Conservation (phyloP, 768 basidiomycete species). For the Kwoniella shandongensis region DNA sequence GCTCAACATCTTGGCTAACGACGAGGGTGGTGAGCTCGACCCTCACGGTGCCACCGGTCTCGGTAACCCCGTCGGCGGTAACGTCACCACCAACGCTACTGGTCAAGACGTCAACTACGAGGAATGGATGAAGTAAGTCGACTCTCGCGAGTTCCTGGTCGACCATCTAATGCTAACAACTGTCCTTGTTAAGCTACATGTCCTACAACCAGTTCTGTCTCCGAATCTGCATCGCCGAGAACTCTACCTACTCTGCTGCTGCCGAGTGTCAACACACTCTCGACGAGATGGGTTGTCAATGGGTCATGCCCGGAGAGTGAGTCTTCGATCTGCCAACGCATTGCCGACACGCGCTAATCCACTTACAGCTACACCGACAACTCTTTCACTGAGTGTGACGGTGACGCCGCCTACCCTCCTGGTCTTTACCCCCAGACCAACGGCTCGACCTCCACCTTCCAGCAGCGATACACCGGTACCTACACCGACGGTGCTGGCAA, state of each 20-base stretch:
- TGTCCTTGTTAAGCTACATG: slow-evolving; percentile 52
- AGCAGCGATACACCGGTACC: slow-evolving; percentile 54
- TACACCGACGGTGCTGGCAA: slow-evolving; percentile 43
- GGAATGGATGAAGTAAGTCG: slow-evolving; percentile 56
- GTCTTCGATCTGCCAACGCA: no score
- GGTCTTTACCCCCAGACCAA: slow-evolving; percentile 54
- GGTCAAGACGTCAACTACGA: slow-evolving; percentile 55
- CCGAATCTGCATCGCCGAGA: slow-evolving; percentile 56
- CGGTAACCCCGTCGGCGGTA: slow-evolving; percentile 55
- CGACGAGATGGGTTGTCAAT: slow-evolving; percentile 54
- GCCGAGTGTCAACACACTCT: slow-evolving; percentile 52
- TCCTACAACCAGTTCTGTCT: slow-evolving; percentile 57
- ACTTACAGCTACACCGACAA: slow-evolving; percentile 48
- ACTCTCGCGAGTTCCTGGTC: slow-evolving; percentile 1
- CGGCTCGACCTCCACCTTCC: slow-evolving; percentile 53
- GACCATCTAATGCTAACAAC: neutral
- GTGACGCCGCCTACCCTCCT: slow-evolving; percentile 55
- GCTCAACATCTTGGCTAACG: slow-evolving; percentile 55
- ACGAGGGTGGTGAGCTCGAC: slow-evolving; percentile 57
- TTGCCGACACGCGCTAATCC: slow-evolving; percentile 14
- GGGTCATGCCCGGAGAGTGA: slow-evolving; percentile 55
- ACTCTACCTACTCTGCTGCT: slow-evolving; percentile 55
- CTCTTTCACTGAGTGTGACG: slow-evolving; percentile 58
- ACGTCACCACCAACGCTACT: slow-evolving; percentile 54
- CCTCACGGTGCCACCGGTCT: slow-evolving; percentile 56